A percentile compares a stretch with the other conserved stretches of the same genome.
Evolutionary conservation across 2,329 filamentous ascomycete species (phyloP).

Genomic region (Ophiocordyceps unilateralis): DNA sequence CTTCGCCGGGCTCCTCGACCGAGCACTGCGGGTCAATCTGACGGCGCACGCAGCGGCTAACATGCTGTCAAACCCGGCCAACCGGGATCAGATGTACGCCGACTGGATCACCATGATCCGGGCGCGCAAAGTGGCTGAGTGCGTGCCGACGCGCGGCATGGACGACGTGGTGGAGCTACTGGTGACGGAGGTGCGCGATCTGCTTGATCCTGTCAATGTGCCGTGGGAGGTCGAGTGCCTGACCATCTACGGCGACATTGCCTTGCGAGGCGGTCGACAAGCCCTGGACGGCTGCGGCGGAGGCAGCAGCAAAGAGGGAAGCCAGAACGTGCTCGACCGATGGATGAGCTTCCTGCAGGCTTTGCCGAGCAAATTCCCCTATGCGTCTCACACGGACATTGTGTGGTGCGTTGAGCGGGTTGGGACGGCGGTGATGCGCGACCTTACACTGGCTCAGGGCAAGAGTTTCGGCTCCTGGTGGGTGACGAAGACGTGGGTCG

Average conservation of each 20-base stretch:
- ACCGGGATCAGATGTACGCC: conserved; percentile 86
- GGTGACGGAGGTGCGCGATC: conserved; percentile 48
- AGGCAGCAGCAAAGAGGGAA: conserved; percentile 14
- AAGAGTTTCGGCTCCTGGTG: conserved; percentile 83
- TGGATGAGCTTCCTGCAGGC: conserved; percentile 59
- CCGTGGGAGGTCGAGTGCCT: conserved; percentile 46
- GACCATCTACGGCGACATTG: conserved; percentile 42
- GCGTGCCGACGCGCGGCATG: conserved; percentile 44
- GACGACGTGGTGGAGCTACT: conserved; percentile 47
- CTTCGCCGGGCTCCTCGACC: conserved; percentile 72
- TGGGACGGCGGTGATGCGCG: conserved; percentile 61
- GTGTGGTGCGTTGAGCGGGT: conserved; percentile 62
- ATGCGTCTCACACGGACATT: conserved; percentile 54
- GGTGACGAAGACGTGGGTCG: conserved; percentile 89
- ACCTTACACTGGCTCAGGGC: conserved; percentile 62
- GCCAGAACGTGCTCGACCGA: conserved; percentile 56
- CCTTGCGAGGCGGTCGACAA: conserved; percentile 26
- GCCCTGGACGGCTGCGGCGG: conserved; percentile 8
- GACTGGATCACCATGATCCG: conserved; percentile 64
- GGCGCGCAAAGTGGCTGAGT: conserved; percentile 45
- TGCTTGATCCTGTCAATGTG: conserved; percentile 52
- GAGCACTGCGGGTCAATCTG: conserved; percentile 78
- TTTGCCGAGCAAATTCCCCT: conserved; percentile 54
- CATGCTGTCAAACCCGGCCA: conserved; percentile 75
- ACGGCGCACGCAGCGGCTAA: conserved; percentile 89